These are phyloP conservation scores for Fusarium camptoceras DNA, from an alignment of 2,329 filamentous ascomycete species.

Conservation along the genomic window DNA sequence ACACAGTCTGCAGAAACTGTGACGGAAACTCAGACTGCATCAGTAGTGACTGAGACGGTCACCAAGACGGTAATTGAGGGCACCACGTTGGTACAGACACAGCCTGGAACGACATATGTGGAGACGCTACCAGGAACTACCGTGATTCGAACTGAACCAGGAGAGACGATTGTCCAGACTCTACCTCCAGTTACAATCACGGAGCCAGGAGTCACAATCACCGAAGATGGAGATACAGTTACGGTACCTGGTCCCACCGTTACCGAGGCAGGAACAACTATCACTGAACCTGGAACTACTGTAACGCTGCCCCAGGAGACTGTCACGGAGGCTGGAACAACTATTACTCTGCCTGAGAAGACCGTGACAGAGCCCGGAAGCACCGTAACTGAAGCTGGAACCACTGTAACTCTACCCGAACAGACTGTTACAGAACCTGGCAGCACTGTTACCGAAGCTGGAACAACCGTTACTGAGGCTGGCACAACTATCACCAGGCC, in stretches of 20 bases:
- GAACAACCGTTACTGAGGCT: conserved; percentile 12
- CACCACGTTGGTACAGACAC: conserved; percentile 19
- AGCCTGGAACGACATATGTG: background rate
- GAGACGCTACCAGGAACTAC: conserved; percentile 5
- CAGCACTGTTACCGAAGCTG: conserved; percentile 12
- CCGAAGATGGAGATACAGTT: conserved; percentile 13
- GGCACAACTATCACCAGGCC: conserved; percentile 23
- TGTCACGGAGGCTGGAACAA: conserved; percentile 15
- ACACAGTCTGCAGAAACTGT: conserved; percentile 5
- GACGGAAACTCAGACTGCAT: conserved; percentile 4
- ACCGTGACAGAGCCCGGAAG: conserved; percentile 21
- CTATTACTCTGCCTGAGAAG: conserved; percentile 13
- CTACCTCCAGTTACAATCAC: background rate
- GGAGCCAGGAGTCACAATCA: conserved; percentile 4
- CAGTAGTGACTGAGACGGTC: background rate
- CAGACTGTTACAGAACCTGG: conserved; percentile 15
- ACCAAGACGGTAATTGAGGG: conserved; percentile 1
- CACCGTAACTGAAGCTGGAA: conserved; percentile 21
- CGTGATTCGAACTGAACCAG: conserved; percentile 1
- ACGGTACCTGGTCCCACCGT: background rate
- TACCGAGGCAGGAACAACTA: conserved; percentile 6
- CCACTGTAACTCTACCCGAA: conserved; percentile 18
- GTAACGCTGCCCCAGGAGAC: background rate
- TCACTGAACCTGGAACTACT: conserved; percentile 25
- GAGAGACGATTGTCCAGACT: conserved; percentile 13